Conservation (phyloP, 169 alveolate genomes). For the Eimeria necatrix region DNA sequence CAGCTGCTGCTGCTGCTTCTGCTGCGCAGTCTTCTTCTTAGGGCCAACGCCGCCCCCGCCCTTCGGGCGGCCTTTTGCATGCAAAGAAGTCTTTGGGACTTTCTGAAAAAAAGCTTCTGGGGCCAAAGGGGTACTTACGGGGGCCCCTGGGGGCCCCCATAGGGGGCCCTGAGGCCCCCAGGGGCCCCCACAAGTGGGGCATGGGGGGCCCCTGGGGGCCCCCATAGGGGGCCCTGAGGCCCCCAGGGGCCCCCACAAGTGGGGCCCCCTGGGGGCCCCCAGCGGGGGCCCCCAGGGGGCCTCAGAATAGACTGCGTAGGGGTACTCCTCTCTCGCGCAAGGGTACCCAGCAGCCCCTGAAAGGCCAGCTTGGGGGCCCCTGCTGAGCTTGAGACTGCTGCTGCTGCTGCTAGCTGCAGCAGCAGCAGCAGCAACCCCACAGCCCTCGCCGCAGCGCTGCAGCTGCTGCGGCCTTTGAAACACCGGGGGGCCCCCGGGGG, state of each 20-base stretch:
- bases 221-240: background rate
- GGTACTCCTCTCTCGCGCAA: background rate
- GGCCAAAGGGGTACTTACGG: background rate
- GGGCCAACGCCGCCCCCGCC: constrained; percentile 59
- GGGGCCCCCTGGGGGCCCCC: constrained; percentile 39
- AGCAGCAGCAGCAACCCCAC: background rate
- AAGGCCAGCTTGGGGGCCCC: background rate
- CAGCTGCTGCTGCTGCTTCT: constrained; percentile 51
- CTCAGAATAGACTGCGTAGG: background rate
- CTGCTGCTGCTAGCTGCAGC: constrained; percentile 12
- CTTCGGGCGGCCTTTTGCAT: constrained; percentile 58
- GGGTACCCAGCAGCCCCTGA: background rate
- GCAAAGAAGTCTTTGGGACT: background rate
- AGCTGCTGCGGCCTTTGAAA: background rate
- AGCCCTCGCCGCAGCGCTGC: background rate
- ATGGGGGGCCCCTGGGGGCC: constrained; percentile 1
- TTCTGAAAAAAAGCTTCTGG: background rate
- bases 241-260: constrained; percentile 9
- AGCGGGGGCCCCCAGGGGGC: background rate
- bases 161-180: background rate
- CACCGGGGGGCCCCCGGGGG: background rate
- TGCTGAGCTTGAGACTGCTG: background rate
- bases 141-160: background rate
- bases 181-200: background rate
- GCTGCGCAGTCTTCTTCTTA: constrained; percentile 28